These are phyloP conservation scores for Chalciporus sphaerocephalus DNA, from an alignment of 768 basidiomycete genomes.

Conservation along the genomic window DNA sequence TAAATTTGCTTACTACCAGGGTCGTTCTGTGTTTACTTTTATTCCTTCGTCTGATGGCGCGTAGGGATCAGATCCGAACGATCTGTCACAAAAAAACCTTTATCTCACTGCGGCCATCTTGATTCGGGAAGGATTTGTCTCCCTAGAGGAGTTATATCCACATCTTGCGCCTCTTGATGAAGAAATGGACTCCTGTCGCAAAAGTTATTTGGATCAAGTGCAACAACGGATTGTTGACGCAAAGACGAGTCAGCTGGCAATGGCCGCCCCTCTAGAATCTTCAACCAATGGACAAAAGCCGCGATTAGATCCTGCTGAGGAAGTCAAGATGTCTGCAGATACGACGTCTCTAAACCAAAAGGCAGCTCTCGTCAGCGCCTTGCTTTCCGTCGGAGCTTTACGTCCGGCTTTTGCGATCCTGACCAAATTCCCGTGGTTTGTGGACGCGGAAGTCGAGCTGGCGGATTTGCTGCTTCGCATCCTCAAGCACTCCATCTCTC, in stretches of 20 bases:
- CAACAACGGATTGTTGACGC: slow-evolving; percentile 63
- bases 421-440: slow-evolving; percentile 80
- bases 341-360: slow-evolving; percentile 67
- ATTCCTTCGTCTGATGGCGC: slow-evolving; percentile 12
- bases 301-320: slow-evolving; percentile 35
- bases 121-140: slow-evolving; percentile 85
- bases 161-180: slow-evolving; percentile 77
- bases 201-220: slow-evolving; percentile 62
- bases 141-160: slow-evolving; percentile 85
- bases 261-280: slow-evolving; percentile 78
- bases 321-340: slow-evolving; percentile 34
- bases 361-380: slow-evolving; percentile 65
- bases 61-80: slow-evolving; percentile 55
- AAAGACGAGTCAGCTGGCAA: slow-evolving; percentile 71
- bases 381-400: slow-evolving; percentile 85
- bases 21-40: slow-evolving; percentile 31
- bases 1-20: slow-evolving; percentile 91
- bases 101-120: slow-evolving; percentile 82
- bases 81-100: slow-evolving; percentile 64
- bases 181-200: slow-evolving; percentile 64
- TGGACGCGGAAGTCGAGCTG: slow-evolving; percentile 74
- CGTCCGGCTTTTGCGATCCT: slow-evolving; percentile 75
- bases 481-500: slow-evolving; percentile 61
- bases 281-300: slow-evolving; percentile 39
- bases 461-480: slow-evolving; percentile 83